Base-by-base conservation (phyloP, 2,329 filamentous ascomycete genomes). In the Neonectria neomacrospora region DNA sequence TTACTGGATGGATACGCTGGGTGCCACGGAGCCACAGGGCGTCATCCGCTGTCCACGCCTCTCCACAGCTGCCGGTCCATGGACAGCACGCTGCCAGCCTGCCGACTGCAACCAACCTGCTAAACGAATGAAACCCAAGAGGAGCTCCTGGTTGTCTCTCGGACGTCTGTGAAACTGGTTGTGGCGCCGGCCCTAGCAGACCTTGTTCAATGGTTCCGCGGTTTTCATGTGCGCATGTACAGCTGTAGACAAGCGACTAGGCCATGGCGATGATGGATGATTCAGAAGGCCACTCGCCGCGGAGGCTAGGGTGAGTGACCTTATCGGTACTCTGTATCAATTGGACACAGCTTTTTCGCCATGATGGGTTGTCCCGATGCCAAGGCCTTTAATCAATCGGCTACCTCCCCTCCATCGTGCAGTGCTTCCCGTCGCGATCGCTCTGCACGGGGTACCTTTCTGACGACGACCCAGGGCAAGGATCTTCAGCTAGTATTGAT, bases 301-400 rank as follows among this genome's bases (percentile, higher is more conserved):
- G 3, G 12, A 34, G 39, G 30, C 8, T 32, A 10, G n/a, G 16
- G 14, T n/a, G 14, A n/a, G 7, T 16, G 41, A 22, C n/a, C 42
- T 28, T 22, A 30, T 32, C 32, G 30, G 50, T 51, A 34, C 47
- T 12, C 2, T 12, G 26, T 50, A 50, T 28, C 30, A 42, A 48
- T 44, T 54, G 32, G 11, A 45, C 12, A 23, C 10, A n/a, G 12
- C 22, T 56, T 32, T 11, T 22, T 22, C 22, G 39, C 42, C 22
- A 53, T 57, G 48, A 62, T 48, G 54, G 48, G 34, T 44, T 47
- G 41, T 42, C 42, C 20, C 26, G 26, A 22, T 26, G 54, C 59
- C 34, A 48, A 48, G 41, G 22, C 18, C 16, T 52, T 23, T 45
- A 62, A 53, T 54, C 59, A 47, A 53, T 57, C 50, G 16, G 26